Conservation (phyloP, 1,139 yeast genomes). For the Hemisphaericaspora lyxosophila region DNA sequence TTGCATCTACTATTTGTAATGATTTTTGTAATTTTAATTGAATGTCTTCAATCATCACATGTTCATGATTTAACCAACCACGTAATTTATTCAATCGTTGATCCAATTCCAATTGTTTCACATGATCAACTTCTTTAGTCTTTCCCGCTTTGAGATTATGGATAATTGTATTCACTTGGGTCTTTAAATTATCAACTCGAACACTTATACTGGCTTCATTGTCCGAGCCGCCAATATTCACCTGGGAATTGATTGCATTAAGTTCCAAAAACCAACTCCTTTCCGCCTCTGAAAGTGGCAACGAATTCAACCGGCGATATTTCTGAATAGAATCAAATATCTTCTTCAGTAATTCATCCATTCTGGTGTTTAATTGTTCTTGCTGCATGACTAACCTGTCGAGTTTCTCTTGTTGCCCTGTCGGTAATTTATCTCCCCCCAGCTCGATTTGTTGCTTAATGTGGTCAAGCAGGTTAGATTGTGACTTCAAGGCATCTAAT, state of each 20-base stretch:
- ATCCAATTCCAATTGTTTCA: conserved; percentile 20
- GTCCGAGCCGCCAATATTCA: conserved; percentile 11
- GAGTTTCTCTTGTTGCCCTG: conserved; percentile 17
- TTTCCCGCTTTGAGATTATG: conserved; percentile 4
- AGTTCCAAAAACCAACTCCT: conserved; percentile 39
- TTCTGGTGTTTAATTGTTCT: conserved; percentile 20
- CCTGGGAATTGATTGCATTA: conserved; percentile 22
- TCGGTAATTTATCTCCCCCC: neutral
- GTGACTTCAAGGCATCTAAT: conserved; percentile 24
- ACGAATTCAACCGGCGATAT: conserved; percentile 19
- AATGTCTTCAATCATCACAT: conserved; percentile 15
- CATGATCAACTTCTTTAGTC: conserved; percentile 3
- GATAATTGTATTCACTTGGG: conserved; percentile 18
- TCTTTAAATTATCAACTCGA: conserved; percentile 14
- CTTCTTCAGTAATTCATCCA: conserved; percentile 22
- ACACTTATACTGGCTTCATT: conserved; percentile 12
- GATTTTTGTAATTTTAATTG: conserved; percentile 17
- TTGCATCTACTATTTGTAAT: conserved; percentile 7
- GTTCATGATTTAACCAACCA: conserved; percentile 22
- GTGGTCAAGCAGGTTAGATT: conserved; percentile 17
- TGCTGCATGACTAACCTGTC: conserved; percentile 21
- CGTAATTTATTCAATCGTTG: conserved; percentile 19
- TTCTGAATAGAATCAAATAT: conserved; percentile 24
- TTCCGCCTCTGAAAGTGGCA: conserved; percentile 40
- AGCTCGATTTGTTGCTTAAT: neutral